Evolutionary conservation across 257 asterid species (phyloP).

Genomic region (Nemophila menziesii): DNA sequence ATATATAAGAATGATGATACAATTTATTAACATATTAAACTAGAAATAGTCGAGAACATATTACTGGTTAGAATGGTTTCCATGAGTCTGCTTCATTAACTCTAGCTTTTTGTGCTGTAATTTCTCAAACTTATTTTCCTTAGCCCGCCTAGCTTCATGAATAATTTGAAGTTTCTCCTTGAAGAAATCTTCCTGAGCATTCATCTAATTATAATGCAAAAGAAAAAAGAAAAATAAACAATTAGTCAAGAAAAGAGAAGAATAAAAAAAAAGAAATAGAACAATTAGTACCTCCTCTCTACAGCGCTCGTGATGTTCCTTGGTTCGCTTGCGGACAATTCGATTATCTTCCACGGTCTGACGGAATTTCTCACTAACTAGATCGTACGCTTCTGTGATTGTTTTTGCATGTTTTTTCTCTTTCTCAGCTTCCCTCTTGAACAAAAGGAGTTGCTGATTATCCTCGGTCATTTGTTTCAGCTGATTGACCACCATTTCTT

Average conservation of each 20-base stretch:
- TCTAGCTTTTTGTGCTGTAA: slow-evolving; percentile 36
- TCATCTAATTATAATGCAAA: slow-evolving; percentile 37
- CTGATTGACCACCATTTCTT: slow-evolving; percentile 7
- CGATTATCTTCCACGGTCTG: slow-evolving; percentile 3
- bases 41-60: background rate
- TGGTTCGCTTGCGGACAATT: background rate
- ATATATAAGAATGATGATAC: too few species aligned
- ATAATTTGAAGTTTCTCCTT: slow-evolving; percentile 31
- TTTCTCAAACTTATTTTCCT: slow-evolving; percentile 50
- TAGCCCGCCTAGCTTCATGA: slow-evolving; percentile 29
- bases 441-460: slow-evolving; percentile 4
- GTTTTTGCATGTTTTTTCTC: slow-evolving; percentile 2
- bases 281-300: slow-evolving; percentile 24
- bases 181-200: slow-evolving; percentile 41
- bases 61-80: slow-evolving; percentile 35
- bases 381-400: slow-evolving; percentile 3
- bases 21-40: background rate
- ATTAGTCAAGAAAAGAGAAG: background rate
- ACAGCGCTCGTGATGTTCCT: slow-evolving; percentile 2
- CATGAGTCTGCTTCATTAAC: slow-evolving; percentile 21
- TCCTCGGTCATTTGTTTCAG: slow-evolving; percentile 4
- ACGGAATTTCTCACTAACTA: background rate
- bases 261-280: background rate
- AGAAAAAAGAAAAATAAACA: slow-evolving; percentile 6
- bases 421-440: slow-evolving; percentile 8